phyloP scores from a whole-genome alignment of 805 yeast genomes.

The Debaryomyces castellii region DNA sequence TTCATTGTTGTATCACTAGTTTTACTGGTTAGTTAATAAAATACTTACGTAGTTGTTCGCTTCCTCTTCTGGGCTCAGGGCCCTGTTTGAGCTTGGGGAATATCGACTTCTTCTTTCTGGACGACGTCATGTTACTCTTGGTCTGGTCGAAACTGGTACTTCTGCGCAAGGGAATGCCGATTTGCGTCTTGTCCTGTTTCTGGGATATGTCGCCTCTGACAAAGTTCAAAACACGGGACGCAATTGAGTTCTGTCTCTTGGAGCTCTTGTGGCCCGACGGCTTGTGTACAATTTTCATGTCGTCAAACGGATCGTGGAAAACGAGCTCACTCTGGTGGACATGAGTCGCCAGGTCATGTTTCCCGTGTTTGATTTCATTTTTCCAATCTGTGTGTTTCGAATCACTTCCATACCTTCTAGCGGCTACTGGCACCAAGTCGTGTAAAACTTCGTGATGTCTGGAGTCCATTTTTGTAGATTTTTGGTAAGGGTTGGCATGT shows the following conservation, averaged over 20 bases:
- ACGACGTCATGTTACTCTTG: constrained; percentile 31
- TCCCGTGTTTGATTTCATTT: constrained; percentile 3
- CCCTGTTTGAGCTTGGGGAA: constrained; percentile 10
- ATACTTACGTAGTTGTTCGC: constrained; percentile 38
- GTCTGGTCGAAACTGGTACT: constrained; percentile 31
- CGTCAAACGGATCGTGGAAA: constrained; percentile 18
- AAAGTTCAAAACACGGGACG: constrained; percentile 19
- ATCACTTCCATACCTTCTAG: constrained; percentile 1
- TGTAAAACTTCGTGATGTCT: background rate
- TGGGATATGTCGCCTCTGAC: constrained; percentile 11
- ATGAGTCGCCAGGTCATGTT: background rate
- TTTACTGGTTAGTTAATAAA: constrained; percentile 4
- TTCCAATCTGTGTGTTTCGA: background rate
- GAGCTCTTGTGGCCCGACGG: background rate
- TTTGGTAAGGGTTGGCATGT: background rate
- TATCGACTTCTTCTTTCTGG: constrained; percentile 21
- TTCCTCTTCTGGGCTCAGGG: constrained; percentile 18
- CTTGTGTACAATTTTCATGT: background rate
- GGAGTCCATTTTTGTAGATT: background rate
- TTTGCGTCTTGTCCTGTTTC: background rate
- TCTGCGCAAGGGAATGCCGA: background rate
- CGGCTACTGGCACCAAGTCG: background rate
- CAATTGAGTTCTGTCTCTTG: constrained; percentile 15
- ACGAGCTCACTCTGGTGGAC: constrained; percentile 2
- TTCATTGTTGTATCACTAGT: background rate